Base-by-base conservation (phyloP, 169 alveolate species). In the Pseudocohnilembus persalinus region DNA sequence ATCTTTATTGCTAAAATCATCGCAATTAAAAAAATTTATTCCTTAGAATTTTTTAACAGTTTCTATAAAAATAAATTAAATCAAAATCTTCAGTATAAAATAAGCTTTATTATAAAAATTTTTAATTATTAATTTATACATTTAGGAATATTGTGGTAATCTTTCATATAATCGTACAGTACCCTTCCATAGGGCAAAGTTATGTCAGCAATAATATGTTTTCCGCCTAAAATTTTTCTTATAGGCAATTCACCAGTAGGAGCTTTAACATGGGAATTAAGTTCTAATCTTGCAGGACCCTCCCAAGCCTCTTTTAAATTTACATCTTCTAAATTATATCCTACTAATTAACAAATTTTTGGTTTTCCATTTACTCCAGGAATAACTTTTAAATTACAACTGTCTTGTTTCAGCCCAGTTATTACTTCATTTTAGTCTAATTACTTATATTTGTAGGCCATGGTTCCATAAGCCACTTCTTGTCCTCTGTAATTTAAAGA, bases 261-360 rank as follows among this genome's bases (percentile, higher is more conserved):
- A 32, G 82, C 82, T 33, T 77, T 77, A 26, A 77, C 82, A 24
- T 77, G 82, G n/a, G 82, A 68, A 25, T n/a, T 77, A 0, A 77
- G 27, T 77, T 77, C 82, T 31, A 77, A 27, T n/a, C 63, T 31
- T 6, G 82, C 82, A 16, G 82, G 82, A 15, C 82, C 82, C 33
- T 77, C 82, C 82, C 82, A 77, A 24, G 82, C 82, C 63, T 77
- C 82, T 27, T 77, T 77, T 31, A 77, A 77, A 33, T 77, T 1
- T 6, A 77, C 33, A 33, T 77, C 72, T 11, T 72, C 30, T 28
- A 77, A 72, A 34, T 77, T 77, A 33, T 33, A 77, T 26, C 73
- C 82, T 15, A 77, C 63, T 27, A 77, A 68, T 33, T 77, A 15
- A 20, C 74, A 63, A 33, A 77, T 77, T 6, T 32, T 32, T 31